phyloP scores from a whole-genome alignment of 306 rosid genomes.

The Adenanthera pavonina region DNA sequence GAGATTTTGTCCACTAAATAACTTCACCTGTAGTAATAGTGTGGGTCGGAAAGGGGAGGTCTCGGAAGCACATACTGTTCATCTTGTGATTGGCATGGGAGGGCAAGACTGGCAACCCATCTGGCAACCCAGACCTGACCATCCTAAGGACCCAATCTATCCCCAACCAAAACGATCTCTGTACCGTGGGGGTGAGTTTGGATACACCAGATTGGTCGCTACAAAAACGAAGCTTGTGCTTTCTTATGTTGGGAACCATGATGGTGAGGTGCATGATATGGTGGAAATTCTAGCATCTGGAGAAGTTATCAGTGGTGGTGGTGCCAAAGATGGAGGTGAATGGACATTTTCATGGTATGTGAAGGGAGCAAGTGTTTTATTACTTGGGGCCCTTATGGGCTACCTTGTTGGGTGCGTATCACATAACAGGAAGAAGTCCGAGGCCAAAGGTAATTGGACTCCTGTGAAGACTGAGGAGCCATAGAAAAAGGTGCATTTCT shows the following conservation, averaged over 20 bases:
- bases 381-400: constrained; percentile 75
- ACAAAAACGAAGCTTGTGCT: constrained; percentile 55
- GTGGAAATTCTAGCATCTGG: constrained; percentile 62
- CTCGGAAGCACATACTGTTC: constrained; percentile 54
- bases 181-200: constrained; percentile 93
- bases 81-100: constrained; percentile 92
- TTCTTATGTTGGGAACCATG: constrained; percentile 67
- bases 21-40: constrained; percentile 70
- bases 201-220: constrained; percentile 81
- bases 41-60: constrained; percentile 46
- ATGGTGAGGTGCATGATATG: constrained; percentile 57
- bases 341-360: constrained; percentile 46
- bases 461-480: constrained; percentile 76
- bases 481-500: constrained; percentile 38
- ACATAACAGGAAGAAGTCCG: constrained; percentile 54
- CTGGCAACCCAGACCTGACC: constrained; percentile 58
- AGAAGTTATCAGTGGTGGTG: constrained; percentile 44
- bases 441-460: constrained; percentile 57
- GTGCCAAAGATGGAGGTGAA: constrained; percentile 20
- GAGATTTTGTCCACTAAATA: constrained; percentile 82
- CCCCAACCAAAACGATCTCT: constrained; percentile 80
- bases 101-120: constrained; percentile 76
- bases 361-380: constrained; percentile 59
- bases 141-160: constrained; percentile 61
- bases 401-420: constrained; percentile 72